Percentiles rank a stretch among this genome's conserved stretches.
phyloP scores from a whole-genome alignment of 2,329 filamentous ascomycete species.

The Botrytis porri region DNA sequence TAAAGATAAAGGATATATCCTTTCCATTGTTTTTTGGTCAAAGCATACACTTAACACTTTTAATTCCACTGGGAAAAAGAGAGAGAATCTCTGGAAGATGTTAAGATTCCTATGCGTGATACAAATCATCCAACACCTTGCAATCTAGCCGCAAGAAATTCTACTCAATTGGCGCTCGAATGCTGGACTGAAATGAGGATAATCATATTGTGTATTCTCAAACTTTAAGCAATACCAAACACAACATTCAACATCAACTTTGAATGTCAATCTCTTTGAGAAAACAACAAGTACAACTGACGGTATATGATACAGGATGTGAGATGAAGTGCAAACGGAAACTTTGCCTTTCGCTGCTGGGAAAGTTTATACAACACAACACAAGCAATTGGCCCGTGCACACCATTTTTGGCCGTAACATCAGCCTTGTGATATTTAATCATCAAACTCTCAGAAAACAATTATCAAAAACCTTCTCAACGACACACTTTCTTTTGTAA shows the following conservation, averaged over 20 bases:
- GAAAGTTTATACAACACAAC: background rate
- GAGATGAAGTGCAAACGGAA: background rate
- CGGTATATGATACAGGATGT: background rate
- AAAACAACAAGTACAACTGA: background rate
- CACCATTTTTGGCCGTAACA: background rate
- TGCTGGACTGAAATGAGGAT: background rate
- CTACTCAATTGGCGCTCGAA: background rate
- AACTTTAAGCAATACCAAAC: background rate
- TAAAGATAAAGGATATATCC: background rate
- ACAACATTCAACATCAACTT: background rate
- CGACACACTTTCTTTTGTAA: background rate
- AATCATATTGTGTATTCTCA: background rate
- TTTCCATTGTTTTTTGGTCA: too few relatives aligned
- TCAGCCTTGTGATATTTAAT: slow-evolving; percentile 17
- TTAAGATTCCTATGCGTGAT: too few relatives aligned
- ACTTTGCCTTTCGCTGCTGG: background rate
- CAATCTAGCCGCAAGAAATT: background rate
- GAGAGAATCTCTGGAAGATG: background rate
- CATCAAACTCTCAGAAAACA: background rate
- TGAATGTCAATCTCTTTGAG: background rate
- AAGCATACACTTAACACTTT: background rate
- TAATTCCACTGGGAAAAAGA: background rate
- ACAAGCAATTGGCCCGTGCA: slow-evolving; percentile 8
- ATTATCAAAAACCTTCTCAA: slow-evolving; percentile 2
- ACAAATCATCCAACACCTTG: background rate